A percentile compares a stretch with the other conserved stretches of the same genome.
These are phyloP conservation scores for Paramyrothecium sp. DNA, from an alignment of 2,329 filamentous ascomycete genomes.

Conservation along the genomic window DNA sequence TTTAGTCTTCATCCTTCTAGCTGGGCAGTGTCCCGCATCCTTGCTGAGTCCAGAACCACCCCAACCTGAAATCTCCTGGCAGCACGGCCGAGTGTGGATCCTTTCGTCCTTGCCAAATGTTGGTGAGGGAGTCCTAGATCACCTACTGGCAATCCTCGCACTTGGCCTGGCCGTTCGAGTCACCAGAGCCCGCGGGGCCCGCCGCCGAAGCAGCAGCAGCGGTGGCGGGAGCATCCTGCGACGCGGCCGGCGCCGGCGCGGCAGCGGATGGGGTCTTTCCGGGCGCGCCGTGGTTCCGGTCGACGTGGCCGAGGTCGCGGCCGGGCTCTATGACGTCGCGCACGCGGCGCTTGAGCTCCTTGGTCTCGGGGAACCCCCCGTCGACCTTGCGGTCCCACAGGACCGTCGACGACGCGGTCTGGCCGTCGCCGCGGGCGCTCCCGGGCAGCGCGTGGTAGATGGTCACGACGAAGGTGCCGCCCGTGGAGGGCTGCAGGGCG, in stretches of 20 bases:
- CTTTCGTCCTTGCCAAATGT: too few relatives aligned
- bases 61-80: too few relatives aligned
- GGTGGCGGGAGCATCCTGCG: background rate
- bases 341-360: conserved; percentile 82
- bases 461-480: conserved; percentile 78
- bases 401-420: conserved; percentile 38
- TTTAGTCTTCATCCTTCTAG: too few relatives aligned
- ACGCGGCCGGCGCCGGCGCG: background rate
- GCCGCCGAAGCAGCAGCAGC: conserved; percentile 1
- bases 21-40: too few relatives aligned
- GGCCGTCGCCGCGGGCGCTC: conserved; percentile 6
- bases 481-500: conserved; percentile 79
- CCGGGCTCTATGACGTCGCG: conserved; percentile 79
- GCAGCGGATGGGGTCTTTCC: conserved; percentile 1
- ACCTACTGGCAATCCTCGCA: conserved; percentile 26
- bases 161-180: conserved; percentile 7
- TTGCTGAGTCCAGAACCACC: too few relatives aligned
- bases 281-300: conserved; percentile 44
- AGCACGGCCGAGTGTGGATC: too few relatives aligned
- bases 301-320: conserved; percentile 79
- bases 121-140: conserved; percentile 7
- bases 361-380: conserved; percentile 91
- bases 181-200: conserved; percentile 1
- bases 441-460: conserved; percentile 37
- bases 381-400: conserved; percentile 88